phyloP scores from a whole-genome alignment of 2,329 filamentous ascomycete species.

The Xylaria sp. region DNA sequence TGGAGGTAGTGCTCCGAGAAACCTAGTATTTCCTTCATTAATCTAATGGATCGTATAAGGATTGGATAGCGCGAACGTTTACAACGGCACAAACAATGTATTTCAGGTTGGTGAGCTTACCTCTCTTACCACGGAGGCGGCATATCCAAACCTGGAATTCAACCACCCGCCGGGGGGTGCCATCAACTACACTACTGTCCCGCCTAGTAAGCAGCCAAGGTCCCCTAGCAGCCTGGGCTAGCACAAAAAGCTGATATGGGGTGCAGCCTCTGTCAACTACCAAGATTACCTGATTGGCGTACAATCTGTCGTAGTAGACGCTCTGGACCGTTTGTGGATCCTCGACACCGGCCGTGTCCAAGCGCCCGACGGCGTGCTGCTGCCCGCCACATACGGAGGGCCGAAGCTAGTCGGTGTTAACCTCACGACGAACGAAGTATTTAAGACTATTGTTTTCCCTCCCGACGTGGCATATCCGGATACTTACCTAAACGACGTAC shows the following conservation, averaged over 20 bases:
- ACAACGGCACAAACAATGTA: conserved; percentile 38
- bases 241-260: background rate
- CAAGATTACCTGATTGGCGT: conserved; percentile 56
- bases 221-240: background rate
- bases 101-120: conserved; percentile 51
- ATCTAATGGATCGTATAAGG: conserved; percentile 35
- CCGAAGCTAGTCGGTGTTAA: conserved; percentile 57
- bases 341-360: conserved; percentile 55
- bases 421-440: conserved; percentile 50
- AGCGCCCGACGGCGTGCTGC: conserved; percentile 47
- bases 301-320: conserved; percentile 57
- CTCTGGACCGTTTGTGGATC: conserved; percentile 57
- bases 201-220: conserved; percentile 37
- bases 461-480: conserved; percentile 49
- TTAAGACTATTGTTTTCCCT: conserved; percentile 58
- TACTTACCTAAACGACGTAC: conserved; percentile 59
- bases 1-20: conserved; percentile 25
- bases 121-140: conserved; percentile 31
- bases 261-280: conserved; percentile 49
- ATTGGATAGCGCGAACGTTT: conserved; percentile 54
- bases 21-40: background rate
- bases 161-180: conserved; percentile 53
- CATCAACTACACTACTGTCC: conserved; percentile 56
- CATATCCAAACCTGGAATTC: conserved; percentile 40
- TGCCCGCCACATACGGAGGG: conserved; percentile 52